These are phyloP conservation scores for Sphaerostilbella broomeana DNA, from an alignment of 2,329 filamentous ascomycete genomes.

Conservation along the genomic window DNA sequence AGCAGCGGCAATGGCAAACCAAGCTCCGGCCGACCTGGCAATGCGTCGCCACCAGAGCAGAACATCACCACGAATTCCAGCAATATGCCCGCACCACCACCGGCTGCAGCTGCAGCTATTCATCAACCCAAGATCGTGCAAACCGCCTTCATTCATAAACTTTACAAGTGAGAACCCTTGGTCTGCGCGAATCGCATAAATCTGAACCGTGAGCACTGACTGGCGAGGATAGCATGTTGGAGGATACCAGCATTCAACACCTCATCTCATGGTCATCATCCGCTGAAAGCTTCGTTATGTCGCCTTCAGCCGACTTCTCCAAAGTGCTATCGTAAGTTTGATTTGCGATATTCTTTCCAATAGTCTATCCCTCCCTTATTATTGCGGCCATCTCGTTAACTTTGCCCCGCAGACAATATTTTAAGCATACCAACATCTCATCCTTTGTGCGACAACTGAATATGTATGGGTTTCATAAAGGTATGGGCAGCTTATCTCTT, in stretches of 20 bases:
- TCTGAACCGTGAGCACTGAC: slow-evolving; percentile 41
- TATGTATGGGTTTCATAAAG: slow-evolving; percentile 99
- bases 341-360: too few species aligned
- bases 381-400: neutral
- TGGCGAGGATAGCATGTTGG: slow-evolving; percentile 72
- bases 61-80: slow-evolving; percentile 23
- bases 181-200: slow-evolving; percentile 69
- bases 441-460: slow-evolving; percentile 97
- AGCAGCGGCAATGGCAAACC: slow-evolving; percentile 33
- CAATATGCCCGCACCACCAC: slow-evolving; percentile 45
- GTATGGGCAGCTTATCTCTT: slow-evolving; percentile 38
- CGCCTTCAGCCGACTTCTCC: slow-evolving; percentile 91
- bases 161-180: slow-evolving; percentile 72
- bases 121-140: slow-evolving; percentile 97
- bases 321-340: slow-evolving; percentile 92
- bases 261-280: slow-evolving; percentile 93
- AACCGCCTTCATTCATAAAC: slow-evolving; percentile 97
- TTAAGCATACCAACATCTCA: slow-evolving; percentile 98
- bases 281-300: slow-evolving; percentile 98
- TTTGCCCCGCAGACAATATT: slow-evolving; percentile 72
- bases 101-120: slow-evolving; percentile 62
- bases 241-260: slow-evolving; percentile 87
- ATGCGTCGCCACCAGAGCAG: slow-evolving; percentile 35
- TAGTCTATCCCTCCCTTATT: neutral
- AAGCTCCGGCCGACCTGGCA: slow-evolving; percentile 30